phyloP scores from a whole-genome alignment of 371 early-diverging fungal genomes.

The Mucor saturninus region DNA sequence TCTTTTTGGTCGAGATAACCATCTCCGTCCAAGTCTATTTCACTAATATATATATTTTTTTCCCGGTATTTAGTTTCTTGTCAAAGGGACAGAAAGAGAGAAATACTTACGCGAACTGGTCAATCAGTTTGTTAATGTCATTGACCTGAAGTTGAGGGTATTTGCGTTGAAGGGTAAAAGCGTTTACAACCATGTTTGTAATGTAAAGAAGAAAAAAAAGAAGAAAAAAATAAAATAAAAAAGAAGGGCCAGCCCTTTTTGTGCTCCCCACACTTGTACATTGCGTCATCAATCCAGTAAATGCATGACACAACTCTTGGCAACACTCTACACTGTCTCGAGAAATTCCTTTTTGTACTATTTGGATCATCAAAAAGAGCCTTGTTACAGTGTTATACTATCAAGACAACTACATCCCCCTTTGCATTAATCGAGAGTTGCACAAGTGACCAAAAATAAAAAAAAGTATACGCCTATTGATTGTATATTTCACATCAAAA shows the following conservation, averaged over 20 bases:
- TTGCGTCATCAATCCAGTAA: not conserved
- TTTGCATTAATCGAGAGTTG: too few species aligned
- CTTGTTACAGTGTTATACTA: too few species aligned
- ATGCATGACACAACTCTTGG: not conserved
- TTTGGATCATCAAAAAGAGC: too few species aligned
- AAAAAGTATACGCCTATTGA: too few species aligned
- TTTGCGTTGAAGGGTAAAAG: conserved; percentile 62
- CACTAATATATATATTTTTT: conserved; percentile 37
- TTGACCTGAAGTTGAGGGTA: conserved; percentile 65
- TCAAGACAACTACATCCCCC: too few species aligned
- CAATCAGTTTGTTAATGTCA: conserved; percentile 65
- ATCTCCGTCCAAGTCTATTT: conserved; percentile 74
- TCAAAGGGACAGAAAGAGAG: too few species aligned
- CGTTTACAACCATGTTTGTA: conserved; percentile 40
- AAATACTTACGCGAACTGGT: conserved; percentile 61
- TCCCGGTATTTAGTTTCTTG: not conserved
- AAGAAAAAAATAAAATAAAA: conserved; percentile 17
- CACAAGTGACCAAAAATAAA: too few species aligned
- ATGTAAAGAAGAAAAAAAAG: not conserved
- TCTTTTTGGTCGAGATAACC: conserved; percentile 79
- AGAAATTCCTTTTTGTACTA: too few species aligned
- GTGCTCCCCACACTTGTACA: not conserved
- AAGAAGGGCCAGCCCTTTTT: conserved; percentile 1
- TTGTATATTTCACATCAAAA: too few species aligned
- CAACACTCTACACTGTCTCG: too few species aligned